phyloP scores from a whole-genome alignment of 805 yeast species.

The Novakomyces olei region DNA sequence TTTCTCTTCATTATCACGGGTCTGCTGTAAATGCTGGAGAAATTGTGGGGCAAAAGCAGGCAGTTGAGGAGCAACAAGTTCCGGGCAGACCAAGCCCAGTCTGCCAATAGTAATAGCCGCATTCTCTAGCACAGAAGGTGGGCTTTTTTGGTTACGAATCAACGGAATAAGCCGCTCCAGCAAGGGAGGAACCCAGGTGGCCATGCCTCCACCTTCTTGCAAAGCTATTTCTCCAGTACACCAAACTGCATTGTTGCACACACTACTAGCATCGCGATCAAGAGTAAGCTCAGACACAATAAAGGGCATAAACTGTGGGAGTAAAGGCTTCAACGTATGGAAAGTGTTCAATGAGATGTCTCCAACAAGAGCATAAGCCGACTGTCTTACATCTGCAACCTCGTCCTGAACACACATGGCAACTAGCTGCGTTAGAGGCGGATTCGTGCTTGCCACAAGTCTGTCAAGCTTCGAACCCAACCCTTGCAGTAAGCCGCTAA shows the following conservation, averaged over 20 bases:
- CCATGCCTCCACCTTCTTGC: conserved; percentile 27
- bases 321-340: conserved; percentile 22
- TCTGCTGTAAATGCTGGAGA: conserved; percentile 43
- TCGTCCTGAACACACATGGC: conserved; percentile 52
- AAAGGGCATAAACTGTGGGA: conserved; percentile 35
- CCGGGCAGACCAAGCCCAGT: conserved; percentile 44
- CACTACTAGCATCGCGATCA: conserved; percentile 25
- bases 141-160: conserved; percentile 18
- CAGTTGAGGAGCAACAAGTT: conserved; percentile 34
- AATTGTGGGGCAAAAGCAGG: conserved; percentile 39
- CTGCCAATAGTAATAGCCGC: conserved; percentile 80
- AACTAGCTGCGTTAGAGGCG: conserved; percentile 35
- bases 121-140: conserved; percentile 52
- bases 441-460: conserved; percentile 7
- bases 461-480: conserved; percentile 26
- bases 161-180: conserved; percentile 37
- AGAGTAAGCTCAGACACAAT: conserved; percentile 25
- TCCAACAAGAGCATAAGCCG: conserved; percentile 74
- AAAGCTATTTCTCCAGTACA: conserved; percentile 70
- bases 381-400: conserved; percentile 74
- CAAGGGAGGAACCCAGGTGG: conserved; percentile 32
- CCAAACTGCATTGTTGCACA: conserved; percentile 83
- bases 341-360: conserved; percentile 53
- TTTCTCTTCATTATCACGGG: conserved; percentile 70
- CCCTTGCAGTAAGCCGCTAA: conserved; percentile 88